These are phyloP conservation scores for Talaromyces piceae DNA, from an alignment of 2,329 filamentous ascomycete genomes.

Conservation along the genomic window DNA sequence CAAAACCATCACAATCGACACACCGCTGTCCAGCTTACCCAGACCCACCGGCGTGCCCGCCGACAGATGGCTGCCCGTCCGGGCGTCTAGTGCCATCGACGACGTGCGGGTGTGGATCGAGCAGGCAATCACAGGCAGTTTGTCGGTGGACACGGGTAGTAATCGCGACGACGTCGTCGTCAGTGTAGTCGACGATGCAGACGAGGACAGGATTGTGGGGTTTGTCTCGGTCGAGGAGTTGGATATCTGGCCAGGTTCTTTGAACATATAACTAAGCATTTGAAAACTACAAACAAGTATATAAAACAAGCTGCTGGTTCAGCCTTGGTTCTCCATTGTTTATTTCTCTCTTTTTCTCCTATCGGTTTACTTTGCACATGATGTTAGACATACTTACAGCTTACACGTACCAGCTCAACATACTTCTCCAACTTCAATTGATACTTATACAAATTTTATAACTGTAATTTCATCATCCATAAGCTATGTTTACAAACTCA, in stretches of 20 bases:
- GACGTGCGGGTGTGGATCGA: slow-evolving; percentile 33
- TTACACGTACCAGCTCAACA: neutral
- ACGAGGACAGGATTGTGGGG: slow-evolving; percentile 20
- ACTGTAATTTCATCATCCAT: neutral
- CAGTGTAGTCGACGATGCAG: slow-evolving; percentile 23
- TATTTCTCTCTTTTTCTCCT: neutral
- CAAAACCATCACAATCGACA: slow-evolving; percentile 37
- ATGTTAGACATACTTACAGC: neutral
- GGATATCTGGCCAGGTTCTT: slow-evolving; percentile 14
- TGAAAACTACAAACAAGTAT: no score
- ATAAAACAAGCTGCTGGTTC: neutral
- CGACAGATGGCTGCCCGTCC: slow-evolving; percentile 52
- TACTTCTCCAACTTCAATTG: no score
- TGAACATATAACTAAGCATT: neutral
- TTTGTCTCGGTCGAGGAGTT: slow-evolving; percentile 27
- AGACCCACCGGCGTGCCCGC: slow-evolving; percentile 35
- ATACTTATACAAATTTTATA: neutral
- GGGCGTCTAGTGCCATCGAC: slow-evolving; percentile 49
- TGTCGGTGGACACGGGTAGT: neutral
- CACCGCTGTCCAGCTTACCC: slow-evolving; percentile 23
- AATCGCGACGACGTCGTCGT: slow-evolving; percentile 16
- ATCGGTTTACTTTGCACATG: neutral
- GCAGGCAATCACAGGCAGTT: neutral
- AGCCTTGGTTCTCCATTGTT: no score
- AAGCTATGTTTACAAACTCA: neutral